Percentiles rank a stretch among this genome's conserved stretches.
Evolutionary conservation across 768 basidiomycete genomes (phyloP).

Genomic region (Amanita muscaria): DNA sequence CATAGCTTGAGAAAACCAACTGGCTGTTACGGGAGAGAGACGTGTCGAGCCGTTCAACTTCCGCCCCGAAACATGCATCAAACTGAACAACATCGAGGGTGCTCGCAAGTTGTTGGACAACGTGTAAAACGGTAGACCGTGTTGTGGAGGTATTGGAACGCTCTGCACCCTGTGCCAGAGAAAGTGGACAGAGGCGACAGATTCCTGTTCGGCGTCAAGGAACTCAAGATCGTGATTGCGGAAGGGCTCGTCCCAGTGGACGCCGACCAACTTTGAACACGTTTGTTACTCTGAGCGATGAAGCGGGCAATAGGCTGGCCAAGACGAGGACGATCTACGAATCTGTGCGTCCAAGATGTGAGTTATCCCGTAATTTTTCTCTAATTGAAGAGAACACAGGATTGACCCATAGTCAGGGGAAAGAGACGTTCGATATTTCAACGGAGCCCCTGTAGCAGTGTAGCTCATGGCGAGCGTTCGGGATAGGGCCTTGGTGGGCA

Average conservation of each 20-base stretch:
- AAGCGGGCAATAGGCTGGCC: constrained; percentile 78
- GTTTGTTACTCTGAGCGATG: constrained; percentile 91
- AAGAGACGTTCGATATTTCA: constrained; percentile 93
- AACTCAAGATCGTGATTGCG: constrained; percentile 89
- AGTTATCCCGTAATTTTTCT: constrained; percentile 28
- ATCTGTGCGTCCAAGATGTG: constrained; percentile 81
- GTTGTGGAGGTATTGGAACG: constrained; percentile 55
- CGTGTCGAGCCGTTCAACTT: constrained; percentile 95
- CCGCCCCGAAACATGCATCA: constrained; percentile 88
- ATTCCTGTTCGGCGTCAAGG: constrained; percentile 87
- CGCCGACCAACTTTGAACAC: constrained; percentile 79
- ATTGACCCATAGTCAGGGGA: constrained; percentile 51
- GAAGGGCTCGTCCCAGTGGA: constrained; percentile 80
- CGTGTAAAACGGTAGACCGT: constrained; percentile 85
- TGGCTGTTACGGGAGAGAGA: constrained; percentile 74
- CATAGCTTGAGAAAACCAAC: constrained; percentile 84
- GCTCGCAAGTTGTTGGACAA: constrained; percentile 87
- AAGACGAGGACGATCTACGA: constrained; percentile 97
- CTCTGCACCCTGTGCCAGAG: constrained; percentile 57
- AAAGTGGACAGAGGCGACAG: constrained; percentile 46
- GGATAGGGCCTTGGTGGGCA: constrained; percentile 83
- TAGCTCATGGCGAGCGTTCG: constrained; percentile 97
- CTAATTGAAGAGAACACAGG: background rate
- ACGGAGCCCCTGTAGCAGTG: constrained; percentile 85
- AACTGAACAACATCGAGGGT: constrained; percentile 94